These are phyloP conservation scores for Pulveroboletus frians DNA, from an alignment of 768 basidiomycete genomes.

Conservation along the genomic window DNA sequence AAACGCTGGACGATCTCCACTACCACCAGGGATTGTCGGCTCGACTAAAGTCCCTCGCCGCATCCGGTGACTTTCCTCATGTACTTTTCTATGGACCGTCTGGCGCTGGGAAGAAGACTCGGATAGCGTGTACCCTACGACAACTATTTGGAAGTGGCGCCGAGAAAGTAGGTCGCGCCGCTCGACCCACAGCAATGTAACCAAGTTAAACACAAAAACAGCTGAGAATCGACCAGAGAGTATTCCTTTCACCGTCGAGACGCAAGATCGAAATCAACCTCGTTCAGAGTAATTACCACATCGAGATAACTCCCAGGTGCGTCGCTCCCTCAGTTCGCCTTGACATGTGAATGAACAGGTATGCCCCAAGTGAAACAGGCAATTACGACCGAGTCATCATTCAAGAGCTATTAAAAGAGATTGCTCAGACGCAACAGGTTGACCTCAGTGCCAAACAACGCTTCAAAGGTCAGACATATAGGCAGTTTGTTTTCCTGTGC, in stretches of 20 bases:
- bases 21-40: constrained; percentile 81
- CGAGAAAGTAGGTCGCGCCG: constrained; percentile 66
- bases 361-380: constrained; percentile 75
- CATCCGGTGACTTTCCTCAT: constrained; percentile 93
- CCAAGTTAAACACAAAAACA: constrained; percentile 29
- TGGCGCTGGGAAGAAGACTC: constrained; percentile 97
- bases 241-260: constrained; percentile 91
- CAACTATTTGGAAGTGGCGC: constrained; percentile 89
- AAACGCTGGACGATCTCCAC: constrained; percentile 76
- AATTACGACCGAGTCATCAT: constrained; percentile 94
- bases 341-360: background rate
- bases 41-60: constrained; percentile 74
- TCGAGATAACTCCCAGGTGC: constrained; percentile 95
- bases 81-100: constrained; percentile 97
- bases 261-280: constrained; percentile 94
- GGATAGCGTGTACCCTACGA: constrained; percentile 83
- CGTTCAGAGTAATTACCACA: constrained; percentile 96
- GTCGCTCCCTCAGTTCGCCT: constrained; percentile 13
- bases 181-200: background rate
- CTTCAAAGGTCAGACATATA: constrained; percentile 74
- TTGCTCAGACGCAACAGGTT: constrained; percentile 98
- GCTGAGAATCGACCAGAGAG: constrained; percentile 97
- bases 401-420: constrained; percentile 95
- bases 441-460: constrained; percentile 92
- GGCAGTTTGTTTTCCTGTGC: background rate